These are phyloP conservation scores for Solanum tacnaense DNA, from an alignment of 257 asterid species.

Conservation along the genomic window DNA sequence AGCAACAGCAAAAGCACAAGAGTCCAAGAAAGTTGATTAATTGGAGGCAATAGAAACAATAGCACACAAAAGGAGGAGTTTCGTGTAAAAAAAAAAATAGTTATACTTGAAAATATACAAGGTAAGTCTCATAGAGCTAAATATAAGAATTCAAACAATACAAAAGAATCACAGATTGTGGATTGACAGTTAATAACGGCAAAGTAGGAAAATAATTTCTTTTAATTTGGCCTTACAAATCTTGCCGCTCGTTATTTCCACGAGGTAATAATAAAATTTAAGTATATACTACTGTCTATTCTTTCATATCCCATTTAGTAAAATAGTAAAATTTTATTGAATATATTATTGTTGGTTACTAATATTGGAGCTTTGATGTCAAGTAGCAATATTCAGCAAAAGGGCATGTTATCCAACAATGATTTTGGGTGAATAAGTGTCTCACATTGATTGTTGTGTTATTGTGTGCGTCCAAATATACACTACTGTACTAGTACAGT, in stretches of 20 bases:
- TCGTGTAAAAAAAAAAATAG: background rate
- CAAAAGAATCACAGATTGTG: background rate
- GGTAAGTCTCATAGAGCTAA: background rate
- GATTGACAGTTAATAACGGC: background rate
- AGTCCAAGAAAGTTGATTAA: background rate
- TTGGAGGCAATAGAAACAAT: background rate
- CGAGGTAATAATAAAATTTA: no score
- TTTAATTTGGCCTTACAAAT: background rate
- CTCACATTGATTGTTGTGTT: background rate
- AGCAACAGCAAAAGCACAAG: background rate
- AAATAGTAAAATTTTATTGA: no score
- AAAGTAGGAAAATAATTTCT: background rate
- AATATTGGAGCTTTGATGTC: background rate
- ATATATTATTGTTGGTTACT: no score
- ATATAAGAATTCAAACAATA: background rate
- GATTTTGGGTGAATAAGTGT: background rate
- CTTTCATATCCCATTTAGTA: no score
- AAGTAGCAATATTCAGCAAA: background rate
- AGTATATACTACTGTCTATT: no score
- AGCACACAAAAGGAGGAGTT: background rate
- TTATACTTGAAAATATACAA: background rate
- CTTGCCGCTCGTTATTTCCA: accelerated
- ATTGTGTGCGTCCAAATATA: background rate
- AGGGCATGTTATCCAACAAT: background rate
- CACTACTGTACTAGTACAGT: background rate